Percentiles rank a stretch among this genome's conserved stretches.
These are phyloP conservation scores for Leucoagaricus sp. DNA, from an alignment of 1,284 basidiomycete species.

Conservation along the genomic window DNA sequence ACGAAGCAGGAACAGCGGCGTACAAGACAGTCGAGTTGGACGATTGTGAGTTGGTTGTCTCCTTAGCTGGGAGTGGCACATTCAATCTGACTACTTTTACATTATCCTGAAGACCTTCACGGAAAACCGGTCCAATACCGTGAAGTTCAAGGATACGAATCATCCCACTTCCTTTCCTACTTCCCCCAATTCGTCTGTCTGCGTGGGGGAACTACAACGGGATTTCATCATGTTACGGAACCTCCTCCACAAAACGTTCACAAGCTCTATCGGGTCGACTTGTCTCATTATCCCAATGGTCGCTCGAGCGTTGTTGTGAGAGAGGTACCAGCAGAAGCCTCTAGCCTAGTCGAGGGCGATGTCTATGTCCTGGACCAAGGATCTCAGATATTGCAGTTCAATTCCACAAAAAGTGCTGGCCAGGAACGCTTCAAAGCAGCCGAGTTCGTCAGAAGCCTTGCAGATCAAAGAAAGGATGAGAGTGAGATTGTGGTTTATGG, in stretches of 20 bases:
- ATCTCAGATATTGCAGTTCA: constrained; percentile 50
- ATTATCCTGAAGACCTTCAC: constrained; percentile 41
- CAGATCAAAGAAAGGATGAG: no score
- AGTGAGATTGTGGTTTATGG: constrained; percentile 55
- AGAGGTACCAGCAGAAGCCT: constrained; percentile 45
- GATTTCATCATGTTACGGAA: constrained; percentile 59
- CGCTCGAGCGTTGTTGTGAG: constrained; percentile 44
- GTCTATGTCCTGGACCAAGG: constrained; percentile 64
- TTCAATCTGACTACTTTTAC: neutral
- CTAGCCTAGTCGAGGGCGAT: constrained; percentile 52
- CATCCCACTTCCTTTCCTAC: constrained; percentile 57
- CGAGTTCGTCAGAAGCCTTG: constrained; percentile 55
- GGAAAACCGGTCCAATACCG: constrained; percentile 60
- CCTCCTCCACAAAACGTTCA: constrained; percentile 43
- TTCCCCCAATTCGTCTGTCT: constrained; percentile 55
- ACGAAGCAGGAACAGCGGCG: constrained; percentile 66
- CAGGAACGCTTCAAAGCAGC: constrained; percentile 61
- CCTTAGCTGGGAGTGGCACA: no score
- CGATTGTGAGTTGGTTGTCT: constrained; percentile 46
- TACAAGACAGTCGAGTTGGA: constrained; percentile 72
- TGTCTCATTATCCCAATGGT: constrained; percentile 24
- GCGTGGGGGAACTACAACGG: constrained; percentile 57
- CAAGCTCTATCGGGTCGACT: constrained; percentile 50
- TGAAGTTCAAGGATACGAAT: constrained; percentile 61
- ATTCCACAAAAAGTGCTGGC: constrained; percentile 51